phyloP scores from a whole-genome alignment of 176 grass and related monocot genomes.

The Cocos nucifera region DNA sequence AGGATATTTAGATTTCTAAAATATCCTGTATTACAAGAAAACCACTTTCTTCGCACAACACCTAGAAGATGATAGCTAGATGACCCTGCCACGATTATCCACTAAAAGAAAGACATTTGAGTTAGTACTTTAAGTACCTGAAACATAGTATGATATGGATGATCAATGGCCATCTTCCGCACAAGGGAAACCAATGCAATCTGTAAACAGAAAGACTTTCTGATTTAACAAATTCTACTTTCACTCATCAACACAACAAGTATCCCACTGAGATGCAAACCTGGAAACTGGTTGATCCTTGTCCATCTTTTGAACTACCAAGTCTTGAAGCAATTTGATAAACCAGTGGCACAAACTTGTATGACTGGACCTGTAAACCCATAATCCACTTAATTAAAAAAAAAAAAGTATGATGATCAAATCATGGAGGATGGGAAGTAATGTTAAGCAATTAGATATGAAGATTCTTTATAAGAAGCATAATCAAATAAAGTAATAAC shows the following conservation, averaged over 20 bases:
- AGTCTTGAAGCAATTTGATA: conserved; percentile 99
- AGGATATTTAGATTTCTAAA: too few species aligned
- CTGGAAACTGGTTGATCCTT: conserved; percentile 75
- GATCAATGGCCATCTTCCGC: conserved; percentile 94
- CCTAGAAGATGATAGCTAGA: not conserved
- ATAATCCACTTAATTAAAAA: conserved; percentile 11
- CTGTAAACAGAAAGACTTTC: conserved; percentile 26
- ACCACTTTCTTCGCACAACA: not conserved
- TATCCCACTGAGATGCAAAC: conserved; percentile 27
- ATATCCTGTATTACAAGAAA: too few species aligned
- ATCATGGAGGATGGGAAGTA: conserved; percentile 15
- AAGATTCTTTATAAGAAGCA: too few species aligned
- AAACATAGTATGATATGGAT: conserved; percentile 95
- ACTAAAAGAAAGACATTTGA: too few species aligned
- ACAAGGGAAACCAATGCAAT: conserved; percentile 77
- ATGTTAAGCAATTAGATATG: conserved; percentile 1
- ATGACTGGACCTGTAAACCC: conserved; percentile 54
- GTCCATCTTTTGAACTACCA: conserved; percentile 75
- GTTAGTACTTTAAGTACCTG: conserved; percentile 40
- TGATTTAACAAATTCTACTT: not conserved
- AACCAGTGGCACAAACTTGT: conserved; percentile 93
- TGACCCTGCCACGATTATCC: too few species aligned
- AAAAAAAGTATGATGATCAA: conserved; percentile 17
- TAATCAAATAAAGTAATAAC: too few species aligned
- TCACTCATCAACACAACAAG: conserved; percentile 1